Evolutionary conservation across 2,329 filamentous ascomycete genomes (phyloP), one percentile per base, ranked within the genome.

Genomic region (Ophiostoma novo-ulmi): DNA sequence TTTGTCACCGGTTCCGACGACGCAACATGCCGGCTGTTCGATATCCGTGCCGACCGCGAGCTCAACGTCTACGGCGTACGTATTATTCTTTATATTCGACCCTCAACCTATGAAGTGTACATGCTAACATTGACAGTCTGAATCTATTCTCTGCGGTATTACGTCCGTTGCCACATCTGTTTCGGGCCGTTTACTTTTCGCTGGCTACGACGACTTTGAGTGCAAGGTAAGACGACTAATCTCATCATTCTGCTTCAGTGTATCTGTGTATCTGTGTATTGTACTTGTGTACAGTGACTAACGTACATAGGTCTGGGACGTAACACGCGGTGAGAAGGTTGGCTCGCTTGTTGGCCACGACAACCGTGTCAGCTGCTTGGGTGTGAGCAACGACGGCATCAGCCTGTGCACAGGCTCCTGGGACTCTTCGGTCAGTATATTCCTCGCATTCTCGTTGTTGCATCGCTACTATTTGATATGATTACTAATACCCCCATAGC

Each of bases 331-430:
- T 74, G 95, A 99, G 80, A 96, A 97, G 83, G 93, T 99, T 75
- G 95, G 95, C 78, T 97, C 94, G 70, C 86, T 99, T 72, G 94
- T 96, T 77, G 95, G 95, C 77, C 95, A 99, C 81, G 94, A 98
- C 82, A 99, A 99, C 85, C 91, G 95, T 76, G 95, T 99, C 80
- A 98, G 94, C 87, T 99, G 95, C 82, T 84, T 99, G 79, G 95
- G 95, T 75, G 95, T 99, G 77, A 98, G 94, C 86, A 98, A 98
- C 81, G 95, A 99, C 79, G 95, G 94, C 74, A 97, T 98, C 84
- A 98, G 94, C 85, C 86, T 99, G 84, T 98, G 95, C 88, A 99
- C 95, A 78, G 95, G 95, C 81, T 99, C 95, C 76, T 99, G 95
- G 95, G 95, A 99, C 84, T 97, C 95, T 78, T 87, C 97, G 85